Evolutionary conservation across 495 filamentous ascomycete species (phyloP), one percentile per base, ranked within the genome.

Genomic region (Aspergillus diversus): DNA sequence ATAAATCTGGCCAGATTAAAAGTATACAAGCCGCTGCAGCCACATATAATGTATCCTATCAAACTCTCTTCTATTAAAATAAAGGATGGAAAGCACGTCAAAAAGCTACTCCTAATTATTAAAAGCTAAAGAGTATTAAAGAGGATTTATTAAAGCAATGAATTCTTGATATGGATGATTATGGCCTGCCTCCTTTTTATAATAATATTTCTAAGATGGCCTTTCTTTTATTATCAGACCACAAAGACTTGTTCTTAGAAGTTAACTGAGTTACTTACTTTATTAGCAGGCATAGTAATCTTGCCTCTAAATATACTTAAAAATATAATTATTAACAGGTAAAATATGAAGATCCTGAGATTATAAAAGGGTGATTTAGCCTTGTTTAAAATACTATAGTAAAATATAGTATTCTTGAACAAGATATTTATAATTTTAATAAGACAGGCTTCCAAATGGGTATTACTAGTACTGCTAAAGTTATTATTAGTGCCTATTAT

Each of bases 371-470:
- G 3, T 61, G 31, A 31, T 61, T 61, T 61, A 46, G 8, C 31
- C 33, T 27, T 21, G 34, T 61, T 42, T 33, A 55, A 42, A 43
- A 54, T 35, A 55, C 50, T 8, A 61, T 69, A 31, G 61, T 52
- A n/a, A 74, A 80, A 60, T 73, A 80, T 63, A 63, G 67, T 21
- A 61, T 55, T 5, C 43, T 64, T n/a, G 60, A 75, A 32, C 65
- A 73, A 32, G 71, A 81, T 69, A 71, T 75, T 39, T 78, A 79
- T 62, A 81, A 80, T 64, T 80, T 83, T 65, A 71, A 83, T 65
- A 69, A 83, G 65, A 77, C 71, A 60, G 67, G 74, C 21, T 27
- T 27, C 2, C 2, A 27, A 27, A 27, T 27, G 2, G 2, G 2
- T 1, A 2, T 27, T 27, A 27, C 21, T 27, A 27, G 2, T 27